Percentiles rank a stretch among this genome's conserved stretches.
Conservation (phyloP, 2,329 filamentous ascomycete species). For the Colletotrichum cordylinicola region DNA sequence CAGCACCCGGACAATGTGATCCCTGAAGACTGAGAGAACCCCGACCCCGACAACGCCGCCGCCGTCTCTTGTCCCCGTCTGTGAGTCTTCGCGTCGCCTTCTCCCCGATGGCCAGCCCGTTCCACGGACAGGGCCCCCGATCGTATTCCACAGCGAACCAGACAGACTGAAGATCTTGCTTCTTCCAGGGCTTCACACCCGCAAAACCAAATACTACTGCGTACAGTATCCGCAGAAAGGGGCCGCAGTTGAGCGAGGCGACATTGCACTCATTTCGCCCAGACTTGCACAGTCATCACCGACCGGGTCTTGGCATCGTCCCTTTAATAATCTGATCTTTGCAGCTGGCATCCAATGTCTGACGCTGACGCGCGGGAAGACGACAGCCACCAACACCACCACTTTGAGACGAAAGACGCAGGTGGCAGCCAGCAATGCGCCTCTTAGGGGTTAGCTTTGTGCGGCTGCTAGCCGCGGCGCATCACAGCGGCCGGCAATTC, state of each 20-base stretch:
- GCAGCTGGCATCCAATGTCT: constrained; percentile 10
- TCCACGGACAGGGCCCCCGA: constrained; percentile 6
- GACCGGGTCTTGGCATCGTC: constrained; percentile 11
- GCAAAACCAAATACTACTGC: neutral
- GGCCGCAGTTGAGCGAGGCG: neutral
- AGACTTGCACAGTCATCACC: neutral
- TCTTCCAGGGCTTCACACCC: neutral
- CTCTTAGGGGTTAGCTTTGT: neutral
- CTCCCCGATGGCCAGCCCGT: constrained; percentile 8
- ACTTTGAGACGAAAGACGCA: neutral
- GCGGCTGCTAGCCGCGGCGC: neutral
- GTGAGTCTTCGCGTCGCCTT: neutral
- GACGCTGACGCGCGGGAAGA: neutral
- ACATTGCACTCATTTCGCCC: constrained; percentile 19
- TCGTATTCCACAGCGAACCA: neutral
- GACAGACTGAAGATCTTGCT: constrained; percentile 1
- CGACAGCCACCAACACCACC: neutral
- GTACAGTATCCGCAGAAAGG: neutral
- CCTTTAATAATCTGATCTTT: neutral
- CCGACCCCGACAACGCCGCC: neutral
- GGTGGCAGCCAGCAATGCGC: neutral
- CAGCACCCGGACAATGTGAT: neutral
- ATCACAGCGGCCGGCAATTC: neutral
- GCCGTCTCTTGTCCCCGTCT: neutral
- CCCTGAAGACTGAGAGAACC: neutral